Evolutionary conservation across 192 early-diverging fungal genomes (phyloP), one percentile per base, ranked within the genome.

Genomic region (Coemansia sp.): DNA sequence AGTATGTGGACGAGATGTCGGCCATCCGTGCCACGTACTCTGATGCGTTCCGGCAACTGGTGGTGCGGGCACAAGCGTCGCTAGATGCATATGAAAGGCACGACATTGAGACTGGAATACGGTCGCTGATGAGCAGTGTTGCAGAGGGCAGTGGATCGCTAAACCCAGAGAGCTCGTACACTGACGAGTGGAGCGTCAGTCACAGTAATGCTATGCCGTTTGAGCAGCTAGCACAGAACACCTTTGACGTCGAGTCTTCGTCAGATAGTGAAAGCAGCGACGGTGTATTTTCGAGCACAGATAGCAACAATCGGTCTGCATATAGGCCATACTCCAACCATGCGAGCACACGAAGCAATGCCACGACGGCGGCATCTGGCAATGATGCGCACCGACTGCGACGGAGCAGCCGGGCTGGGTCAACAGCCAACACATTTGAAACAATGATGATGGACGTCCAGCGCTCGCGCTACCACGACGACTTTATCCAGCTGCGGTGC

Each of bases 21-120:
- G 73, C 87, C 6, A 86, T 96, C 12, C 85, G 95, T 0, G 87
- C 87, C n/a, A 84, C 88, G 0, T 96, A 94, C 65, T 93, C 94
- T 62, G 84, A 84, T 12, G 92, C 93, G 1, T 98, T 98, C 65
- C 81, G 88, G 50, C 86, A 91, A 25, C 80, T 98, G 2, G 91
- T 98, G 29, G 69, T 87, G 10, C 87, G 88, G 53, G 94, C 94
- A 3, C 81, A 97, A 59, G 73, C 62, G 63, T 81, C 78, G 19
- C 54, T 81, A 68, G 62, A 69, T 61, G 52, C 75, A 77, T 75
- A 79, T 62, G 61, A 85, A 78, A 61, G 80, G 69, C 65, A 83
- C 65, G 83, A 78, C 63, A 59, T 82, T 64, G 69, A 70, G 37
- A 64, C 68, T 0, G 67, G 77, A 6, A 74, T 74, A 27, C 47